These are phyloP conservation scores for Turritis glabra DNA, from an alignment of 345 rosid genomes.

Conservation along the genomic window DNA sequence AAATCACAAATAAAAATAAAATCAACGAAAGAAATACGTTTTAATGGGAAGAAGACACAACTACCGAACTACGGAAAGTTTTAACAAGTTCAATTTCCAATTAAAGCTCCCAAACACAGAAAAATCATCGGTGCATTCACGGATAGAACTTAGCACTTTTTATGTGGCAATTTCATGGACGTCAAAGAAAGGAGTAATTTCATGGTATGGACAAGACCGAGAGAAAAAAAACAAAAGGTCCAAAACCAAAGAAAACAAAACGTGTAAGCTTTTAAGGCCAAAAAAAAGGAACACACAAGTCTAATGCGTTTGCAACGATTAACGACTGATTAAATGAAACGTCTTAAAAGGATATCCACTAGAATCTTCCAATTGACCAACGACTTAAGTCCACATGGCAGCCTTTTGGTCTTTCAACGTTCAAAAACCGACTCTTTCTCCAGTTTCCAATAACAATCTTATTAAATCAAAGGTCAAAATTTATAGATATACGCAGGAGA, in stretches of 20 bases:
- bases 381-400: conserved; percentile 36
- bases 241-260: not conserved
- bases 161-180: not conserved
- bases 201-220: not conserved
- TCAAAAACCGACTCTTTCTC: conserved; percentile 15
- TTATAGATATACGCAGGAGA: not conserved
- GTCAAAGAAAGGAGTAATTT: conserved; percentile 2
- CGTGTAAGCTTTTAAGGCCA: not conserved
- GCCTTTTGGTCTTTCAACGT: conserved; percentile 24
- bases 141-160: not conserved
- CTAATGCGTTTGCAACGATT: conserved; percentile 19
- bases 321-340: conserved; percentile 5
- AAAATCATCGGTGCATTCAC: too few species aligned
- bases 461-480: conserved; percentile 7
- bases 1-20: too few species aligned
- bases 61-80: too few species aligned
- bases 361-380: conserved; percentile 34
- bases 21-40: too few species aligned
- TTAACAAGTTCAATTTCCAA: too few species aligned
- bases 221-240: not conserved
- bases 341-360: conserved; percentile 20
- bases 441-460: not conserved
- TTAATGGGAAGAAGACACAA: too few species aligned
- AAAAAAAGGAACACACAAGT: conserved; percentile 11
- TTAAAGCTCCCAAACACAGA: too few species aligned